Conservation (phyloP, 768 basidiomycete species). For the Clavulina sp. region DNA sequence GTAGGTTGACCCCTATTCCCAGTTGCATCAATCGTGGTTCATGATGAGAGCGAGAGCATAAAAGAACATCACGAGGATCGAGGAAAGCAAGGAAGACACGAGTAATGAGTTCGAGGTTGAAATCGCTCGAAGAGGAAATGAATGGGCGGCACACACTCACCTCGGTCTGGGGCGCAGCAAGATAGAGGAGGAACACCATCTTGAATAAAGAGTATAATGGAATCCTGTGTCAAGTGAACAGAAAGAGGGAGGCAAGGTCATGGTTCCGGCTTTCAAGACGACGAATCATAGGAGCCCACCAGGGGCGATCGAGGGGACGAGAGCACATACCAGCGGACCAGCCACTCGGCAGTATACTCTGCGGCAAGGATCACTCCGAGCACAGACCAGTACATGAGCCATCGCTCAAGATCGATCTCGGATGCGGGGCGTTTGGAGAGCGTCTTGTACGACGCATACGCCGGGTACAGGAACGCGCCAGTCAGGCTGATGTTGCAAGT, state of each 20-base stretch:
- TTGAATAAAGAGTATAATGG: conserved; percentile 78
- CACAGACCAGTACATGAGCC: conserved; percentile 85
- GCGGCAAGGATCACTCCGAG: conserved; percentile 46
- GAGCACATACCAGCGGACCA: conserved; percentile 57
- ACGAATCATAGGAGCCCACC: not conserved
- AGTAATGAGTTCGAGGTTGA: not conserved
- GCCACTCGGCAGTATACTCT: conserved; percentile 77
- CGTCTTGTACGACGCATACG: conserved; percentile 93
- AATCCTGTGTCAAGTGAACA: conserved; percentile 47
- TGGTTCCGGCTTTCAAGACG: too few relatives aligned
- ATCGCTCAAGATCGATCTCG: conserved; percentile 72
- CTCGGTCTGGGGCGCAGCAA: conserved; percentile 72
- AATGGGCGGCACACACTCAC: conserved; percentile 13
- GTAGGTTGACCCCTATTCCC: conserved; percentile 53
- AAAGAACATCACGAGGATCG: not conserved
- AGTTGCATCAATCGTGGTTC: not conserved
- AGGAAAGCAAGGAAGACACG: not conserved
- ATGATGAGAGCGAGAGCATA: not conserved
- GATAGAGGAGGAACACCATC: conserved; percentile 70
- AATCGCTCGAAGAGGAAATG: not conserved
- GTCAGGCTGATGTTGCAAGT: too few relatives aligned
- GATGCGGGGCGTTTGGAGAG: conserved; percentile 74
- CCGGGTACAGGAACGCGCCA: conserved; percentile 74
- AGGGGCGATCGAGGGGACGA: not conserved
- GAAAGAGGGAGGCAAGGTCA: too few relatives aligned